Evolutionary conservation across 495 filamentous ascomycete species (phyloP), one percentile per base, ranked within the genome.

Genomic region (Hypoxylon lienhwacheense): DNA sequence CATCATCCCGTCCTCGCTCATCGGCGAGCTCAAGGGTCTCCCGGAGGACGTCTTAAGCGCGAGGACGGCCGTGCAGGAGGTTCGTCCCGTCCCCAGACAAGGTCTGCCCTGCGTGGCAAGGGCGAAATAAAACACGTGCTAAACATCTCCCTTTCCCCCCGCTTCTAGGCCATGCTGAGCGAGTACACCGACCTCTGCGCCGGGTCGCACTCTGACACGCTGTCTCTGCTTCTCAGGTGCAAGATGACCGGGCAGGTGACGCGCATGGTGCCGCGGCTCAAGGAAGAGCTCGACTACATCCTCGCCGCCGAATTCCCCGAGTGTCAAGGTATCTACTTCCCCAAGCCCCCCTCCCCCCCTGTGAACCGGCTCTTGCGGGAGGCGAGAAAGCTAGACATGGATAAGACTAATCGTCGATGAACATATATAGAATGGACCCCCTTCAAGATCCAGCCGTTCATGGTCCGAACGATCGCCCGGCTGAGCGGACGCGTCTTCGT

Each of bases 401-500:
- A n/a, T n/a, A n/a, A n/a, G n/a, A n/a, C n/a, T n/a, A n/a, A n/a
- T n/a, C n/a, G n/a, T n/a, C n/a, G n/a, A n/a, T n/a, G n/a, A n/a
- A n/a, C n/a, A n/a, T n/a, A n/a, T n/a, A 46, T 33, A 64, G 67
- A 71, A 36, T 71, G 68, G 68, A 71, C 68, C 2, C 55, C 68
- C 8, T 66, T 71, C 51, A 69, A 66, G 40, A 55, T 69, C 29
- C 68, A 71, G 24, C 68, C 68, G 1, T 69, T 71, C 51, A 68
- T 66, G 45, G 36, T 71, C 21, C 66, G 68, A 24, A 62, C 59
- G 6, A 49, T 71, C 14, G 62, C 68, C 1, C 59, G 68, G 2
- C 42, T 71, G 6, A 68, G 66, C 21, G 68, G 68, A 7, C 60
- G 63, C 4, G 48, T 64, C 28, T 71, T 71, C 40, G 68, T 71